Evolutionary conservation across 768 basidiomycete species (phyloP), one percentile per base, ranked within the genome.

Genomic region (Sarcodon aspratus): DNA sequence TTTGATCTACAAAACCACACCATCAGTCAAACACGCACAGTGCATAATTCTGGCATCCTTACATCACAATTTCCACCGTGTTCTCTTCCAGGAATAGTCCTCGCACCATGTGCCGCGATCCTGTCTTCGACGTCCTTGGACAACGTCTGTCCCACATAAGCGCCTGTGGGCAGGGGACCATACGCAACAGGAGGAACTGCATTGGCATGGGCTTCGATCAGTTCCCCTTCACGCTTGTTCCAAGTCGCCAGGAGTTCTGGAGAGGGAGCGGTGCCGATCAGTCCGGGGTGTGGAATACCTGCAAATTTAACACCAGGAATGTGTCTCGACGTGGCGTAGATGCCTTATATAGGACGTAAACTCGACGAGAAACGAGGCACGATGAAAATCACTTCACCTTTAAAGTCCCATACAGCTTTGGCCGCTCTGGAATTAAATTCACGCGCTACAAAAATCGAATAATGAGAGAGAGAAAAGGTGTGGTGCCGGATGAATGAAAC

Each of bases 321-420:
- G 60, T 87, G 85, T 21, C 85, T 73, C 12, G 82, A 85, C 9
- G 79, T 74, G 0, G 83, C 83, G 60, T 82, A 84, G 48, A 85
- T 68, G 36, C 82, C 82, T 80, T 46, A 5, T 46, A 5, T 33
- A 3, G 46, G 31, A 33, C n/a, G 48, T 32, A 43, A 17, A 43
- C 3, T 34, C 27, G n/a, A 44, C 37, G 33, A 10, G 13, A 15
- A 31, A 45, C 12, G 1, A 34, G 15, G 36, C 12, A 34, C n/a
- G 15, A 27, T 10, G 37, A 40, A 46, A 1, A 8, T 37, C 32
- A 32, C 45, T 55, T 47, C 55, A 74, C 80, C 80, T 52, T 85
- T 69, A 52, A 88, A 73, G 61, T 86, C 85, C 85, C 85, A 89
- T 50, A 89, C 83, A 5, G 85, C 83, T 58, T 89, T 89, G 48